A percentile compares a stretch with the other conserved stretches of the same genome.
These are phyloP conservation scores for Penicillium vulpinum DNA, from an alignment of 2,329 filamentous ascomycete genomes.

Conservation along the genomic window DNA sequence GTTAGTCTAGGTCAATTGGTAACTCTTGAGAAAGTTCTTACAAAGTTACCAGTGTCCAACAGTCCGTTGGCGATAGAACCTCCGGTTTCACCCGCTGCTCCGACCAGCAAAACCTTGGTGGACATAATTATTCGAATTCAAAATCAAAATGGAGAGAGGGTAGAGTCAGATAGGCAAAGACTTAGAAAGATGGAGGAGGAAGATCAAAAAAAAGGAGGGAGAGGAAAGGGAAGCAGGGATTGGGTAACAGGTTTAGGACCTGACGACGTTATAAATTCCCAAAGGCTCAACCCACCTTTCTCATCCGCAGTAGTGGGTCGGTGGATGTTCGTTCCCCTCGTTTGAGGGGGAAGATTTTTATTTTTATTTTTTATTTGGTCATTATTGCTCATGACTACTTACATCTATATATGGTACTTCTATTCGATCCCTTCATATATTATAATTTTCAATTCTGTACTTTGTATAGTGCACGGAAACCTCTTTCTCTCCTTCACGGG, in stretches of 20 bases:
- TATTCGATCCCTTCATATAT: not conserved
- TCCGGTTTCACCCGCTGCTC: constrained; percentile 44
- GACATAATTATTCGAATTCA: constrained; percentile 30
- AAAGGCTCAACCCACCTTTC: constrained; percentile 37
- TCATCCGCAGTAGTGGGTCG: constrained; percentile 32
- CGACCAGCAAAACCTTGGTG: constrained; percentile 40
- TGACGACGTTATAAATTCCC: constrained; percentile 37
- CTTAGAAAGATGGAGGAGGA: not conserved
- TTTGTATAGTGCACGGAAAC: not conserved
- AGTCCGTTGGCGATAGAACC: constrained; percentile 41
- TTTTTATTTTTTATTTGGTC: not conserved
- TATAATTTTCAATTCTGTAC: not conserved
- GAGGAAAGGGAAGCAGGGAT: constrained; percentile 11
- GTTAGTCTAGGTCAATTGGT: constrained; percentile 3
- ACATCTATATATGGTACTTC: not conserved
- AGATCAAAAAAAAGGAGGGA: constrained; percentile 7
- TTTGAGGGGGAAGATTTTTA: constrained; percentile 10
- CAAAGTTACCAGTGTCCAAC: constrained; percentile 31
- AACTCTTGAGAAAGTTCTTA: constrained; percentile 10
- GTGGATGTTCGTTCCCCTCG: constrained; percentile 31
- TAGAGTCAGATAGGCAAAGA: not conserved
- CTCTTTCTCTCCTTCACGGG: constrained; percentile 13
- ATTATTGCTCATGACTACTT: not conserved
- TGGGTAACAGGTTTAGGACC: constrained; percentile 28
- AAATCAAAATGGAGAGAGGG: not conserved